Percentiles rank a stretch among this genome's conserved stretches.
phyloP scores from a whole-genome alignment of 345 rosid genomes.

The Raphanus raphanistrum region DNA sequence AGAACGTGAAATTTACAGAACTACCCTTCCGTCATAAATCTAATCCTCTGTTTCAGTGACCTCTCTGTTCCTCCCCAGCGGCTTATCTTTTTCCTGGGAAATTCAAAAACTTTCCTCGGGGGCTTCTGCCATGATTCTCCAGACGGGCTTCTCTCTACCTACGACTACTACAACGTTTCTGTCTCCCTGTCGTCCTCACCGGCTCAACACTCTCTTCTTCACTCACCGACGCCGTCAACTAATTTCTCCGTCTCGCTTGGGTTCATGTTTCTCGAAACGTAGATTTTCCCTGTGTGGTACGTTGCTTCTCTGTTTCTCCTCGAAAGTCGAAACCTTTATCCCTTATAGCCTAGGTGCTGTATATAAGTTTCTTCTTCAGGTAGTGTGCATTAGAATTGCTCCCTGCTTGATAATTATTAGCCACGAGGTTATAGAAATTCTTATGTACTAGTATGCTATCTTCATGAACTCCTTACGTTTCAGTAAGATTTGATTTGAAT shows the following conservation, averaged over 20 bases:
- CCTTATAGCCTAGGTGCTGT: background rate
- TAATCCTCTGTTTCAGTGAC: background rate
- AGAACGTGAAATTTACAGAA: background rate
- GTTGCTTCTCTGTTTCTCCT: background rate
- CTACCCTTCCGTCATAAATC: conserved; percentile 22
- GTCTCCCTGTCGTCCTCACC: conserved; percentile 53
- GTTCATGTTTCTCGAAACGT: conserved; percentile 8
- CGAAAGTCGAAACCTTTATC: background rate
- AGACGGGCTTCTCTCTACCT: conserved; percentile 49
- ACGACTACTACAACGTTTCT: conserved; percentile 42
- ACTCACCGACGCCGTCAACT: conserved; percentile 46
- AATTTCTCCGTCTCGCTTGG: conserved; percentile 19
- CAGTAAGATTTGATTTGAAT: background rate
- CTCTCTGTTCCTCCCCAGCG: conserved; percentile 5
- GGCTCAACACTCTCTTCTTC: conserved; percentile 77
- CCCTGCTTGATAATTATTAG: background rate
- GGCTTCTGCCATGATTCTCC: conserved; percentile 45
- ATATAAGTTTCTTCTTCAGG: background rate
- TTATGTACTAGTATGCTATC: background rate
- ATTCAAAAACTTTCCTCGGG: conserved; percentile 10
- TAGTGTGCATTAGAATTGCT: background rate
- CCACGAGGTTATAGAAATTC: background rate
- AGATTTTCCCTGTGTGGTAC: conserved; percentile 14
- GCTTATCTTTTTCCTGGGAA: conserved; percentile 34
- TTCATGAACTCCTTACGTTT: background rate